A percentile compares a stretch with the other conserved stretches of the same genome.
Conservation (phyloP, 2,329 filamentous ascomycete genomes). For the Paraphaeosphaeria sporulosa region DNA sequence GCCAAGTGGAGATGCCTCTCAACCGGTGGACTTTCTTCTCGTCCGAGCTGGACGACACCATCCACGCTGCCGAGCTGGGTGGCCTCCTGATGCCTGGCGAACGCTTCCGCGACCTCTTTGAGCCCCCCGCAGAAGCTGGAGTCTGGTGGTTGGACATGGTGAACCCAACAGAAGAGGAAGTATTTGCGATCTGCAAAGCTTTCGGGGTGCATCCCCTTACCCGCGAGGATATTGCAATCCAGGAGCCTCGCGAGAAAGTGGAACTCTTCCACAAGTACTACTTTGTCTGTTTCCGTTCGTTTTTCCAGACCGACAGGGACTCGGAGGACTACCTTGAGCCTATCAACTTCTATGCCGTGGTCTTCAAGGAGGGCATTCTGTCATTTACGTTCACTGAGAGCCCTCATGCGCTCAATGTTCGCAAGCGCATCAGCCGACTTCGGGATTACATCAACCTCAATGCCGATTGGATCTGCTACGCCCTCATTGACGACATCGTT, state of each 20-base stretch:
- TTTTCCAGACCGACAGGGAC: slow-evolving; percentile 80
- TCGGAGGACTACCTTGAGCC: slow-evolving; percentile 88
- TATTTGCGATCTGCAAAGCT: slow-evolving; percentile 86
- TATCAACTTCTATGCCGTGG: slow-evolving; percentile 95
- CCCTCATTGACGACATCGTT: slow-evolving; percentile 97
- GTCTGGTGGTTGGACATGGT: slow-evolving; percentile 99
- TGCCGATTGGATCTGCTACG: slow-evolving; percentile 99
- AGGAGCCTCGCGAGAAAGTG: slow-evolving; percentile 97
- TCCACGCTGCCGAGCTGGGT: slow-evolving; percentile 87
- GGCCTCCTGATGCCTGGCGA: slow-evolving; percentile 90
- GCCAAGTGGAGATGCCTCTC: slow-evolving; percentile 57
- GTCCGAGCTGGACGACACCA: slow-evolving; percentile 90
- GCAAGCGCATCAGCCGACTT: slow-evolving; percentile 87
- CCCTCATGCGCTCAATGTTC: slow-evolving; percentile 85
- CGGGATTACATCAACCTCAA: slow-evolving; percentile 95
- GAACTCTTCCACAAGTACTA: slow-evolving; percentile 98
- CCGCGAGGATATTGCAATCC: slow-evolving; percentile 92
- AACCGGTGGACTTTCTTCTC: slow-evolving; percentile 98
- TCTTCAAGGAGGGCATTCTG: slow-evolving; percentile 92
- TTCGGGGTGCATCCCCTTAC: slow-evolving; percentile 96
- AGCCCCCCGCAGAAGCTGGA: slow-evolving; percentile 72
- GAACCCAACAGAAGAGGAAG: slow-evolving; percentile 87
- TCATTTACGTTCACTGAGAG: slow-evolving; percentile 94
- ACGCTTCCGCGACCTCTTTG: slow-evolving; percentile 87
- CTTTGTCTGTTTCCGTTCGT: slow-evolving; percentile 96